Base-by-base conservation (phyloP, 352 stramenopile genomes). In the Thraustochytrium aureum region DNA sequence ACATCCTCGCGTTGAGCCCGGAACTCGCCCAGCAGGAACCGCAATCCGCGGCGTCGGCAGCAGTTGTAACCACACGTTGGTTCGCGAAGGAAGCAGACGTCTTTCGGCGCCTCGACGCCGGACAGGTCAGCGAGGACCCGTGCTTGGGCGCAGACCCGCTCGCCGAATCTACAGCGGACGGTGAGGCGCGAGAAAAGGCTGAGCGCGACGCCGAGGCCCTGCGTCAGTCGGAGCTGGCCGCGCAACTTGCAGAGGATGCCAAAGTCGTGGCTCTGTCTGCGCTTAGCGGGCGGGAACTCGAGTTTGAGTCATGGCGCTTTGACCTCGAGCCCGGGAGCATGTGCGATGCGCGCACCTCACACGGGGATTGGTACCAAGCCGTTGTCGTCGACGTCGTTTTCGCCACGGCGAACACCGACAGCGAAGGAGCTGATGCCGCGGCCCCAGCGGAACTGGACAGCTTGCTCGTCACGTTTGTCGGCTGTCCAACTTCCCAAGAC, bases 361-460 rank as follows among this genome's bases (percentile, higher is more conserved):
- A 79, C 50, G 69, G n/a, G 20, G 4, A 42, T 20, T 79, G 69
- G 69, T 73, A 59, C 20, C 69, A 79, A 30, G 69, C 69, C n/a
- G 38, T 79, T 43, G 43, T 79, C 30, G 50, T 74, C 7, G 12
- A 38, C 7, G 54, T 79, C 17, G 64, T 61, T 12, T 14, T 14
- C 6, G 62, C 41, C 2, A 30, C 20, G 20, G 41, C 35, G 4
- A 30, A 56, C 12, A 1, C 22, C 35, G 20, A n/a, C n/a, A n/a
- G n/a, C n/a, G n/a, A n/a, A n/a, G n/a, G n/a, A n/a, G n/a, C n/a
- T n/a, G n/a, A n/a, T n/a, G n/a, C n/a, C n/a, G n/a, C n/a, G n/a
- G n/a, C 26, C 22, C 14, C 0, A 26, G 26, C 32, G 41, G 35
- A 50, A 12, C 62, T 17, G 22, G 50, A 76, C 6, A 32, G 41